Evolutionary conservation across 1,284 basidiomycete species (phyloP).

Genomic region (Heterobasidion irregulare): DNA sequence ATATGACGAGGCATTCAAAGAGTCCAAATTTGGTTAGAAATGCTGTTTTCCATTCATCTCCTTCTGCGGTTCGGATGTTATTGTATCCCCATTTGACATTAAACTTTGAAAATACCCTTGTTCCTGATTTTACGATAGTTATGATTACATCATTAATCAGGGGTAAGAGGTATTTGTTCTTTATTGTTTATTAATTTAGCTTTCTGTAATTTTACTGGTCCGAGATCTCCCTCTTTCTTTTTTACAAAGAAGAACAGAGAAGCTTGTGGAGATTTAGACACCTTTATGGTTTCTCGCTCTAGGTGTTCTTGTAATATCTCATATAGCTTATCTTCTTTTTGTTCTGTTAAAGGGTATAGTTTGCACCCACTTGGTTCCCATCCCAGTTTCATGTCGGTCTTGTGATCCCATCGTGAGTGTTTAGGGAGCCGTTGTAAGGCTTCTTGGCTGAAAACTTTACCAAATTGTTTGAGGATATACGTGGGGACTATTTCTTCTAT

Average conservation of each 20-base stretch:
- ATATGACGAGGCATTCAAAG: neutral
- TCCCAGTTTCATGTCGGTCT: neutral
- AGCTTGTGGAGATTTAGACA: conserved; percentile 1
- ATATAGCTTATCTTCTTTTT: neutral
- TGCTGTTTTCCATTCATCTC: neutral
- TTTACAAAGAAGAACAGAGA: conserved; percentile 2
- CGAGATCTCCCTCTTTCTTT: conserved; percentile 1
- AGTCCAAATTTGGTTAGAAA: neutral
- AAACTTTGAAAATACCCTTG: neutral
- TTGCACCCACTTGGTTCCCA: neutral
- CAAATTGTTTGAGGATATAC: neutral
- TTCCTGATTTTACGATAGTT: neutral
- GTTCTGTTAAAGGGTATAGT: neutral
- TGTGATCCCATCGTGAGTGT: neutral
- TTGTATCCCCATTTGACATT: neutral
- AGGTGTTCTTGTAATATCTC: neutral
- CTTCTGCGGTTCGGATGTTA: neutral
- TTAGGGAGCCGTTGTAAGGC: neutral
- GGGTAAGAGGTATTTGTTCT: neutral
- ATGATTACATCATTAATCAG: neutral
- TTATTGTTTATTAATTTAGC: neutral
- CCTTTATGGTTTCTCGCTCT: conserved; percentile 7
- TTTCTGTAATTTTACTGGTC: conserved; percentile 2
- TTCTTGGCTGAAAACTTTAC: neutral
- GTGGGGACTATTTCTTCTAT: neutral